These are phyloP conservation scores for Apiotrichum siamense DNA, from an alignment of 1,284 basidiomycete genomes.

Conservation along the genomic window DNA sequence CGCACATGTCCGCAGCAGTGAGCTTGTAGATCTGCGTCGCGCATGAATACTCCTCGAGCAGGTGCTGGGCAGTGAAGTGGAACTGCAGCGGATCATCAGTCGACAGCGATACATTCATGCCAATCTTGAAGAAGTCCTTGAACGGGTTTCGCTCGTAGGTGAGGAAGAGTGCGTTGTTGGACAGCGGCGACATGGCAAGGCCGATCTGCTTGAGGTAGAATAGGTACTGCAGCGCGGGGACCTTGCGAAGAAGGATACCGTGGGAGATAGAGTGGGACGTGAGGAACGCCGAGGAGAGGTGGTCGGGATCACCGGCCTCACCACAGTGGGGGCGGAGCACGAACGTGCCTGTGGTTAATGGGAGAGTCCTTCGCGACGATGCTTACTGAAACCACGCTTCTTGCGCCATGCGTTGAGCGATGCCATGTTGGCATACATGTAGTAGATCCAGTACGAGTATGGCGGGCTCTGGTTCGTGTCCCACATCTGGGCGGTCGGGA, in stretches of 20 bases:
- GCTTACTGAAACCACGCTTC: conserved; percentile 73
- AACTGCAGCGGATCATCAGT: conserved; percentile 68
- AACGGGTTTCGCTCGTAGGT: conserved; percentile 94
- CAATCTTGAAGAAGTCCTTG: conserved; percentile 93
- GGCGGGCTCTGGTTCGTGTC: conserved; percentile 83
- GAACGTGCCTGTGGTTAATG: conserved; percentile 69
- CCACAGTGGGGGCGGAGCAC: conserved; percentile 95
- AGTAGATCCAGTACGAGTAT: conserved; percentile 95
- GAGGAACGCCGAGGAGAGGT: conserved; percentile 90
- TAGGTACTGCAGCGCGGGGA: conserved; percentile 78
- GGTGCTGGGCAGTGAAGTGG: conserved; percentile 91
- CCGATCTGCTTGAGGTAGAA: conserved; percentile 97
- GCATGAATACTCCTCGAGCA: conserved; percentile 96
- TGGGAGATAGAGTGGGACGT: conserved; percentile 98
- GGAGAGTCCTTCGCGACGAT: conserved; percentile 49
- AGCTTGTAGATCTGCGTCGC: conserved; percentile 95
- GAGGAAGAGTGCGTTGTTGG: conserved; percentile 95
- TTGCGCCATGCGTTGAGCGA: conserved; percentile 90
- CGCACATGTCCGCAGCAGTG: conserved; percentile 62
- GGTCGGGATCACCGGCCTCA: conserved; percentile 97
- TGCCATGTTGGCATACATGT: conserved; percentile 95
- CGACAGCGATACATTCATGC: conserved; percentile 92
- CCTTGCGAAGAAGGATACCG: conserved; percentile 93
- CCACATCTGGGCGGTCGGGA: conserved; percentile 90
- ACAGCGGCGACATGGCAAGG: conserved; percentile 95